Percentiles rank a stretch among this genome's conserved stretches.
These are phyloP conservation scores for Stygiomarasmius scandens DNA, from an alignment of 1,284 basidiomycete genomes.

Conservation along the genomic window DNA sequence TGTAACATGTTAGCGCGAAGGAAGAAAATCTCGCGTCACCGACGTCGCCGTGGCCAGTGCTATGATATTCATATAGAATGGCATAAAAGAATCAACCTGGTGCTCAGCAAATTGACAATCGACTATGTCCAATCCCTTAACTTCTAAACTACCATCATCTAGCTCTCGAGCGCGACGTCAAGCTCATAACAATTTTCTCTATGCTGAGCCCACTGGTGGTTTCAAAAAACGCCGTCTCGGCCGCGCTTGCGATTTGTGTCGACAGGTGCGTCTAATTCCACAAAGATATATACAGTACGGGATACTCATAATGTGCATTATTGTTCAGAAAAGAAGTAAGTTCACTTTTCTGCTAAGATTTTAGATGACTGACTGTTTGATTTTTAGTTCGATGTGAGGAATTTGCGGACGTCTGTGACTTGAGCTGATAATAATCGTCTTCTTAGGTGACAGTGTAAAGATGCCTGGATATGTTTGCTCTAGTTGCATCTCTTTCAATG, in stretches of 20 bases:
- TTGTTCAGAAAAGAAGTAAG: too few relatives aligned
- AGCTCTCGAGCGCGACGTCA: not conserved
- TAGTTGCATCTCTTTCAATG: constrained; percentile 3
- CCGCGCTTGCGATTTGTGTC: not conserved
- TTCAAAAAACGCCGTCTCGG: not conserved
- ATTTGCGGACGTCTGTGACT: not conserved
- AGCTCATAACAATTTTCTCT: not conserved
- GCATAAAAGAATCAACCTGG: not conserved
- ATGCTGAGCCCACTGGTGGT: not conserved
- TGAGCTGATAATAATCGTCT: not conserved
- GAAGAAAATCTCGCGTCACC: too few relatives aligned
- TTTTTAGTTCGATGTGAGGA: not conserved
- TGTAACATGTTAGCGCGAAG: too few relatives aligned
- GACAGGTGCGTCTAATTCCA: not conserved
- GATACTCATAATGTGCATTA: too few relatives aligned
- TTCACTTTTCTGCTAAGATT: too few relatives aligned
- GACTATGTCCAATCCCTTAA: not conserved
- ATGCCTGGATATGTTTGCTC: constrained; percentile 6
- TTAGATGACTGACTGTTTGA: not conserved
- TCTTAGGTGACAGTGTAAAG: constrained; percentile 7
- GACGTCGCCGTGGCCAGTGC: too few relatives aligned
- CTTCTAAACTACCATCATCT: not conserved
- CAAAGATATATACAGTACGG: too few relatives aligned
- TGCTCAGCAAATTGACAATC: not conserved
- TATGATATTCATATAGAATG: not conserved